A percentile compares a stretch with the other conserved stretches of the same genome.
These are phyloP conservation scores for Gossypium aridum DNA, from an alignment of 441 rosid species.

Conservation along the genomic window DNA sequence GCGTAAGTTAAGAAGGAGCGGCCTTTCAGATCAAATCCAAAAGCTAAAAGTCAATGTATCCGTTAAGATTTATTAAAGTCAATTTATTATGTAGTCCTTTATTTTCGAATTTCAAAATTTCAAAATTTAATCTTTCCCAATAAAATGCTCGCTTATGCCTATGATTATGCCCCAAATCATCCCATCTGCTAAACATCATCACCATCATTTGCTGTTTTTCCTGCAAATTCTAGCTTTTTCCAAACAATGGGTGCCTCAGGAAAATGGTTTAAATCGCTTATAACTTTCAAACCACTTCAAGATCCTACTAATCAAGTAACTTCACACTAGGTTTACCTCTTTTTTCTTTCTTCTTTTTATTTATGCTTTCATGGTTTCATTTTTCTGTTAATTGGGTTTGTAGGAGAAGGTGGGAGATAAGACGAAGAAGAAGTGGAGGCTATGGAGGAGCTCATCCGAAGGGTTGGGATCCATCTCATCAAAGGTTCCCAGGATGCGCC, in stretches of 20 bases:
- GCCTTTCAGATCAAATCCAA: not conserved
- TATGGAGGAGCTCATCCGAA: constrained; percentile 86
- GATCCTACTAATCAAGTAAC: constrained; percentile 32
- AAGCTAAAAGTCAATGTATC: not conserved
- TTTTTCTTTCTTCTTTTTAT: not conserved
- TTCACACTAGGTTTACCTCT: not conserved
- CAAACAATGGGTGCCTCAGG: constrained; percentile 69
- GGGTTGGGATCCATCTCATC: constrained; percentile 37
- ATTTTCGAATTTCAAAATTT: constrained; percentile 15
- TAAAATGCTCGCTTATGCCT: not conserved
- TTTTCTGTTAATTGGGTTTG: constrained; percentile 21
- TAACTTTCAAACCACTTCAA: constrained; percentile 41
- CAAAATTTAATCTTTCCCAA: not conserved
- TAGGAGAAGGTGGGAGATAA: constrained; percentile 32
- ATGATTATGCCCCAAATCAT: too few species aligned
- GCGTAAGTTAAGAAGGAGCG: not conserved
- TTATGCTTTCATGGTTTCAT: not conserved
- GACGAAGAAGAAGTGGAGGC: constrained; percentile 81
- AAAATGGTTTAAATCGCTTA: constrained; percentile 68
- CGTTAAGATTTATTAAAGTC: constrained; percentile 1
- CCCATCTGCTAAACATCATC: not conserved
- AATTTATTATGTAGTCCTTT: not conserved
- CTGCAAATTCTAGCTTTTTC: constrained; percentile 2
- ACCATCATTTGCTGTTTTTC: not conserved
- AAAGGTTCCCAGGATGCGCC: constrained; percentile 35